Base-by-base conservation (phyloP, 208 protist genomes). In the Leishmania braziliensis region DNA sequence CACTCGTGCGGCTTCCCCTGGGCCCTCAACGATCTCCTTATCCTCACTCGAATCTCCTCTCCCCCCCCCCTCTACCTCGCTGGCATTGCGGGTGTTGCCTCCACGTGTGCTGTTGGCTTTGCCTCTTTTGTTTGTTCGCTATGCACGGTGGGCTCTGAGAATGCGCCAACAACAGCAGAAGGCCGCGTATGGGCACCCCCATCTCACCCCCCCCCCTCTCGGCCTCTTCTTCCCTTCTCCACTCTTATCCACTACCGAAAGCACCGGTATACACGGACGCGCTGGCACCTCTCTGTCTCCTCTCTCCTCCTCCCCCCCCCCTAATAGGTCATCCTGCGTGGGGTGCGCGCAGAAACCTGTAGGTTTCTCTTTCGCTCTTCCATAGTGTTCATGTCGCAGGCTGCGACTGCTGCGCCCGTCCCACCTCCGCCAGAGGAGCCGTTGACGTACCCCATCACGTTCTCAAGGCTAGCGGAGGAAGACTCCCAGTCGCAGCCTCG, bases 401-500 rank as follows among this genome's bases (percentile, higher is more conserved):
- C 58, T 33, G 18, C 62, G 16, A 39, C 71, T 5, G 77, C 81
- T 6, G 53, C 50, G 69, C 9, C 83, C 0, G 29, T 71, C 3
- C 81, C 81, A 3, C 85, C 81, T 10, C 79, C 80, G 26, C 84
- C 84, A 54, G 85, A 88, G 81, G 81, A 82, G 60, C 85, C 81
- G 16, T 65, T 88, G 51, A 26, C 54, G 43, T 88, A 88, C 78
- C 85, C 85, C 56, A 88, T 88, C 56, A 65, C 46, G 29, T 88
- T 88, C 33, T 33, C 78, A 3, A 77, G 66, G 36, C n/a, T 66
- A 39, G 65, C 66, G 5, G 77, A 79, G 46, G 81, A 85, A 9
- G 81, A 79, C 29, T 1, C 23, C 20, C 63, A 29, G 50, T 60
- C 46, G 70, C 20, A 23, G 48, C 29, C 71, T 9, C 33, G 71